Conservation (phyloP, 805 yeast species). For the Sugiyamaella valdiviana region DNA sequence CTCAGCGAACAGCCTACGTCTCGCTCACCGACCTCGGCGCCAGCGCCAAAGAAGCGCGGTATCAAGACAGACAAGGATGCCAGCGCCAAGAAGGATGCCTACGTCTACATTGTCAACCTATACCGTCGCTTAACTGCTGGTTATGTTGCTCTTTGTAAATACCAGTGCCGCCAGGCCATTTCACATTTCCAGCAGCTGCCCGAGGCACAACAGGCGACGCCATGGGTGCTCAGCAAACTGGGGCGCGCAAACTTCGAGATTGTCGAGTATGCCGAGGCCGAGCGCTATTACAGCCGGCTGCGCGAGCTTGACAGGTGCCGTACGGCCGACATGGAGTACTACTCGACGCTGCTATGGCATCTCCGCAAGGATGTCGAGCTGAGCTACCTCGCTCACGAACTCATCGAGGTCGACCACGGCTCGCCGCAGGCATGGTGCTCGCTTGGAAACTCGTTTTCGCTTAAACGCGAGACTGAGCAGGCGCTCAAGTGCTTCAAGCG, state of each 20-base stretch:
- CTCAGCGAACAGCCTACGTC: not conserved
- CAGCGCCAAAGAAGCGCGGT: not conserved
- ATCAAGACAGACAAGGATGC: not conserved
- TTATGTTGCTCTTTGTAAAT: constrained; percentile 53
- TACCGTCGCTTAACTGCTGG: constrained; percentile 54
- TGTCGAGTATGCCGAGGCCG: constrained; percentile 76
- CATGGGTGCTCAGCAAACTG: constrained; percentile 76
- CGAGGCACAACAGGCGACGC: constrained; percentile 55
- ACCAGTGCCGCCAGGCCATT: constrained; percentile 76
- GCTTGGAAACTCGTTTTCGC: constrained; percentile 80
- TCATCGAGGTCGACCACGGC: constrained; percentile 56
- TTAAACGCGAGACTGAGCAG: constrained; percentile 78
- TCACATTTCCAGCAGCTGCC: constrained; percentile 62
- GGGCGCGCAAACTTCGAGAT: constrained; percentile 84
- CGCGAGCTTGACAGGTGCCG: constrained; percentile 71
- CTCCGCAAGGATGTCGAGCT: constrained; percentile 71
- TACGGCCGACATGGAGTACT: constrained; percentile 82
- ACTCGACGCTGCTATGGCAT: constrained; percentile 91
- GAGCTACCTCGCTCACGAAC: constrained; percentile 76
- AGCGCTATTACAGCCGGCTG: constrained; percentile 53
- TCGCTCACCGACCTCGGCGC: not conserved
- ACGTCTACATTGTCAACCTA: constrained; percentile 43
- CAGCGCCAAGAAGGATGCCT: constrained; percentile 8
- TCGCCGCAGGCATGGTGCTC: constrained; percentile 88
- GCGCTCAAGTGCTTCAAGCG: constrained; percentile 82